phyloP scores from a whole-genome alignment of 305 asterid genomes.

The Plantago lanceolata region DNA sequence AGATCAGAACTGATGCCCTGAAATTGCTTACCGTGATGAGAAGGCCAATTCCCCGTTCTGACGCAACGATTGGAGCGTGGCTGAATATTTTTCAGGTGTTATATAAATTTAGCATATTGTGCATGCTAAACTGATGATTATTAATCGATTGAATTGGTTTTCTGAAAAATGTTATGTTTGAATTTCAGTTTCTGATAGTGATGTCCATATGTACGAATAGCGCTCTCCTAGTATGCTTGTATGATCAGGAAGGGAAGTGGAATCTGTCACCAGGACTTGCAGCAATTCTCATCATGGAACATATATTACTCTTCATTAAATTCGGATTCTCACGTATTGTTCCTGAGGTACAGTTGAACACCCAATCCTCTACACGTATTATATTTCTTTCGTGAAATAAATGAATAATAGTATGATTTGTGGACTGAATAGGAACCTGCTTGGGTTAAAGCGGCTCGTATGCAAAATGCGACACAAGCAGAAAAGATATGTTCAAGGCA shows the following conservation, averaged over 20 bases:
- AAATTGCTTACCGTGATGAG: constrained; percentile 83
- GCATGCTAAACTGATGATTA: not conserved
- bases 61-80: constrained; percentile 97
- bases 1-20: constrained; percentile 85
- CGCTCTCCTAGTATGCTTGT: constrained; percentile 71
- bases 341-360: constrained; percentile 56
- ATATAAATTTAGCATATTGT: not conserved
- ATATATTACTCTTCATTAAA: constrained; percentile 67
- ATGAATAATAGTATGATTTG: not conserved
- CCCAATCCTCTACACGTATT: not conserved
- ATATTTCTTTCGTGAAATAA: not conserved
- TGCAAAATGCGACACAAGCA: constrained; percentile 71
- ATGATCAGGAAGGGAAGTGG: constrained; percentile 81
- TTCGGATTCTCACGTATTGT: constrained; percentile 81
- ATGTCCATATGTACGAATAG: constrained; percentile 87
- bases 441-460: constrained; percentile 83
- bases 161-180: constrained; percentile 18
- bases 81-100: constrained; percentile 83
- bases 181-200: constrained; percentile 73
- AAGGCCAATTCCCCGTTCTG: constrained; percentile 81
- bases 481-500: constrained; percentile 71
- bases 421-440: constrained; percentile 66
- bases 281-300: constrained; percentile 86
- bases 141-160: not conserved
- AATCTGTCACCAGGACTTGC: constrained; percentile 81